Evolutionary conservation across 179 eudicot species (phyloP).

Genomic region (Patellifolia procumbens): DNA sequence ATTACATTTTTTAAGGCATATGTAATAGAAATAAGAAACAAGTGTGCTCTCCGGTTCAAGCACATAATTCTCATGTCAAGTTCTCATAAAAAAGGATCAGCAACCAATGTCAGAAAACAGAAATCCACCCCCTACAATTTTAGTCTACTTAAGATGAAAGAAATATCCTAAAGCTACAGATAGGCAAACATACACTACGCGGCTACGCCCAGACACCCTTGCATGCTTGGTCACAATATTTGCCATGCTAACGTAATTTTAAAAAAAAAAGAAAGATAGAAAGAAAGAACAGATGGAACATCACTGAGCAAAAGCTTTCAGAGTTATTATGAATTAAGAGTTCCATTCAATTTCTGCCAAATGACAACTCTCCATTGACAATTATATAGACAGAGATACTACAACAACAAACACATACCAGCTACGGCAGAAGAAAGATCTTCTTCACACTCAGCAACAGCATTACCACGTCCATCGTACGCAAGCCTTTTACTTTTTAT

Average conservation of each 20-base stretch:
- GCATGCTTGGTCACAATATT: not conserved
- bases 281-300: not conserved
- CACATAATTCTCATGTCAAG: not conserved
- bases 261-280: not conserved
- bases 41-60: not conserved
- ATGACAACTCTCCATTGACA: not conserved
- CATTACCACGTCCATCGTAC: constrained; percentile 99
- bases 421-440: constrained; percentile 71
- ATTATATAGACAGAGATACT: not conserved
- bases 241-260: not conserved
- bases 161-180: not conserved
- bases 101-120: not conserved
- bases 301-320: not conserved
- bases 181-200: not conserved
- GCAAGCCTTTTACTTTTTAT: constrained; percentile 88
- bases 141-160: too few relatives aligned
- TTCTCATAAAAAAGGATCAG: not conserved
- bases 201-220: not conserved
- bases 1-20: not conserved
- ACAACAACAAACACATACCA: constrained; percentile 36
- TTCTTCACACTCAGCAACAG: constrained; percentile 77
- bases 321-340: too few relatives aligned
- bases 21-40: not conserved
- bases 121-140: too few relatives aligned
- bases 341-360: not conserved